Percentiles rank a stretch among this genome's conserved stretches.
These are phyloP conservation scores for Kluyveromyces starmeri DNA, from an alignment of 805 yeast genomes.

Conservation along the genomic window DNA sequence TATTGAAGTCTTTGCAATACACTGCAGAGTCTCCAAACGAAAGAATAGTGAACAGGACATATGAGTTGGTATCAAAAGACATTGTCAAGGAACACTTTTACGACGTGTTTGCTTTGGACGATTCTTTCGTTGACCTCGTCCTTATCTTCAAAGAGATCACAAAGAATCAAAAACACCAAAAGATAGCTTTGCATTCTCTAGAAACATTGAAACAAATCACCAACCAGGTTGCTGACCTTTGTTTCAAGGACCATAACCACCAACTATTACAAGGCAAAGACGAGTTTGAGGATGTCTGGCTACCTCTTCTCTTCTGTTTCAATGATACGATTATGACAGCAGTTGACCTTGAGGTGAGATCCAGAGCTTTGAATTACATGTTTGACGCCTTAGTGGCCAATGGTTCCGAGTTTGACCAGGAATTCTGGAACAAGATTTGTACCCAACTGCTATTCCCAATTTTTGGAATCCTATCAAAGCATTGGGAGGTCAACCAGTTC, in stretches of 20 bases:
- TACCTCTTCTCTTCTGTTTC: conserved; percentile 77
- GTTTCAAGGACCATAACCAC: conserved; percentile 22
- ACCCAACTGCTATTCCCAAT: conserved; percentile 79
- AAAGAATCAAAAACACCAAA: conserved; percentile 77
- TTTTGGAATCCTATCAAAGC: conserved; percentile 66
- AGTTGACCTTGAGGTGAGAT: conserved; percentile 87
- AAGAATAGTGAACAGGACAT: conserved; percentile 53
- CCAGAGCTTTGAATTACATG: conserved; percentile 73
- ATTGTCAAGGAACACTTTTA: conserved; percentile 55
- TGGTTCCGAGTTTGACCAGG: conserved; percentile 66
- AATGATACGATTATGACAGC: conserved; percentile 89
- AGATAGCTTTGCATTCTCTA: conserved; percentile 68
- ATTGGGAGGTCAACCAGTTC: conserved; percentile 62
- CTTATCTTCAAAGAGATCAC: conserved; percentile 71
- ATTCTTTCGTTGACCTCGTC: conserved; percentile 51
- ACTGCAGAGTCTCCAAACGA: conserved; percentile 56
- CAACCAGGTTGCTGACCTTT: conserved; percentile 44
- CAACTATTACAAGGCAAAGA: conserved; percentile 31
- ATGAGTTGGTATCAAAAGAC: conserved; percentile 45
- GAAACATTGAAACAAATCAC: conserved; percentile 61
- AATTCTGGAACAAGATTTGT: conserved; percentile 79
- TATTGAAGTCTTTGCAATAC: conserved; percentile 66
- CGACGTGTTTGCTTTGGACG: conserved; percentile 61
- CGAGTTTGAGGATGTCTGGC: conserved; percentile 57
- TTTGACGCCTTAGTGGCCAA: conserved; percentile 73